phyloP scores from a whole-genome alignment of 768 basidiomycete genomes.

The Thelephora aurantiotincta region DNA sequence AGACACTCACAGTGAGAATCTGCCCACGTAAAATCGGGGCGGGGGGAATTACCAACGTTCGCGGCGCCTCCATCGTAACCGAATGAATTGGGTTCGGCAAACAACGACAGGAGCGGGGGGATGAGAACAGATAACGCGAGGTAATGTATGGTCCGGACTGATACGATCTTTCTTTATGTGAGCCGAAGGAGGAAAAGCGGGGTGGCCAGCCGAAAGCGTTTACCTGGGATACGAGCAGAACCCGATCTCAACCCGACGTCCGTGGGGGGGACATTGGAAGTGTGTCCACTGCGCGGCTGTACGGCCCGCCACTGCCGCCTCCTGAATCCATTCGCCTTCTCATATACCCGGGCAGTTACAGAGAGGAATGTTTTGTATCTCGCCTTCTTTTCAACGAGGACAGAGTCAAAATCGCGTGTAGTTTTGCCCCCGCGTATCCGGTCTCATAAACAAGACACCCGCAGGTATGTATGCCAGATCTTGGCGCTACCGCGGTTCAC shows the following conservation, averaged over 20 bases:
- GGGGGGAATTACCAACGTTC: slow-evolving; percentile 45
- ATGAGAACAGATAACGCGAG: slow-evolving; percentile 71
- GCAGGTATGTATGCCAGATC: too few relatives aligned
- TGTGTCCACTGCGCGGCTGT: neutral
- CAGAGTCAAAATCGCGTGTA: too few relatives aligned
- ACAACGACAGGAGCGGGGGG: slow-evolving; percentile 62
- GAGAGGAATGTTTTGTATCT: too few relatives aligned
- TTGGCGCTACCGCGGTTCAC: too few relatives aligned
- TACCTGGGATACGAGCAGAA: slow-evolving; percentile 78
- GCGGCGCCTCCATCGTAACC: slow-evolving; percentile 66
- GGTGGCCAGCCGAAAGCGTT: slow-evolving; percentile 8
- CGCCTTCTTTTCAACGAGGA: too few relatives aligned
- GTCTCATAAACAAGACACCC: too few relatives aligned
- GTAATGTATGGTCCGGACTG: slow-evolving; percentile 90
- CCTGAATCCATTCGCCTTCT: too few relatives aligned
- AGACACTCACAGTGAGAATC: neutral
- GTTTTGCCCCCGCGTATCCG: too few relatives aligned
- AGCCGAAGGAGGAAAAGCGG: neutral
- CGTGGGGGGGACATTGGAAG: slow-evolving; percentile 25
- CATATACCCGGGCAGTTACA: too few relatives aligned
- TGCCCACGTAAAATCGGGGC: neutral
- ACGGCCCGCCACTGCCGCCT: too few relatives aligned
- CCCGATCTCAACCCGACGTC: slow-evolving; percentile 72
- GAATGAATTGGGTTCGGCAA: slow-evolving; percentile 61
- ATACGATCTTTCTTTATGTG: slow-evolving; percentile 54